Evolutionary conservation across 1,139 yeast genomes (phyloP).

Genomic region (Arxiozyma slooffiae): DNA sequence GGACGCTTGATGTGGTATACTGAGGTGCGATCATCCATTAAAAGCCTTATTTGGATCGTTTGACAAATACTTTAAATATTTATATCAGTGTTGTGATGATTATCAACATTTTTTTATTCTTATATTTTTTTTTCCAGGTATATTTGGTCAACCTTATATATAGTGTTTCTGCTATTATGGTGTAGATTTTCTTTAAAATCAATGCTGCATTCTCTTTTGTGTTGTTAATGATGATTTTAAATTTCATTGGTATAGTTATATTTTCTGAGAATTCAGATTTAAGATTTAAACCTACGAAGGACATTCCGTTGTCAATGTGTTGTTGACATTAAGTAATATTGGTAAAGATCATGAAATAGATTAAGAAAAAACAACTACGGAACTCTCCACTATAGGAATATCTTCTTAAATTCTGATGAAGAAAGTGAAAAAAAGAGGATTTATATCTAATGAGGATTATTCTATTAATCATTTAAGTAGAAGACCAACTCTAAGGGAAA

Average conservation of each 20-base stretch:
- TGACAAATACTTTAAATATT: slow-evolving; percentile 60
- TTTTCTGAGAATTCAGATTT: slow-evolving; percentile 73
- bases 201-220: slow-evolving; percentile 70
- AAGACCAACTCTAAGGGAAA: slow-evolving; percentile 19
- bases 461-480: slow-evolving; percentile 6
- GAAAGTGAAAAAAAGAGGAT: slow-evolving; percentile 7
- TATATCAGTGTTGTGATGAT: slow-evolving; percentile 55
- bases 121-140: slow-evolving; percentile 64
- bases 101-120: slow-evolving; percentile 60
- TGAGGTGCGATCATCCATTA: slow-evolving; percentile 46
- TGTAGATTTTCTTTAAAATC: slow-evolving; percentile 65
- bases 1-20: slow-evolving; percentile 56
- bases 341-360: slow-evolving; percentile 62
- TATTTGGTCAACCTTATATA: slow-evolving; percentile 63
- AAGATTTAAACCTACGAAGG: slow-evolving; percentile 72
- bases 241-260: slow-evolving; percentile 46
- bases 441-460: background rate
- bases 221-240: slow-evolving; percentile 50
- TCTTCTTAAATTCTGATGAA: slow-evolving; percentile 12
- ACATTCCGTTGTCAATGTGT: slow-evolving; percentile 46
- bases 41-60: slow-evolving; percentile 60
- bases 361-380: slow-evolving; percentile 54
- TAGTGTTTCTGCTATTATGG: slow-evolving; percentile 64
- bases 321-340: slow-evolving; percentile 34
- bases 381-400: slow-evolving; percentile 15